Conservation (phyloP, 768 basidiomycete genomes). For the Kwoniella sp. region DNA sequence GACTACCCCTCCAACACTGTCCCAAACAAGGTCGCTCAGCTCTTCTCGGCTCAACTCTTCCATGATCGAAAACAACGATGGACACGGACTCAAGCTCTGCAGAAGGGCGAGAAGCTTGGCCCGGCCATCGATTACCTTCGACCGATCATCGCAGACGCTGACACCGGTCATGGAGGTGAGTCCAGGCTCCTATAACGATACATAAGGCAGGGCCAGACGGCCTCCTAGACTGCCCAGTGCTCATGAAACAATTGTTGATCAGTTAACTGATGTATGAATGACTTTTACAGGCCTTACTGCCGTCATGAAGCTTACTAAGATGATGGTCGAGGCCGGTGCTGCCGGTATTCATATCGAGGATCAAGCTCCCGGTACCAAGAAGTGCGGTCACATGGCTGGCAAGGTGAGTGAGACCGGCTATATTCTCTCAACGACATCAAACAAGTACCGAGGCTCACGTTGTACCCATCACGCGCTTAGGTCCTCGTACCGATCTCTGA, state of each 20-base stretch:
- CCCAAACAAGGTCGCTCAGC: slow-evolving; percentile 96
- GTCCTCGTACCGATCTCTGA: slow-evolving; percentile 96
- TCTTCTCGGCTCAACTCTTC: slow-evolving; percentile 98
- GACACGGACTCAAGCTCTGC: slow-evolving; percentile 40
- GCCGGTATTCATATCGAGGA: slow-evolving; percentile 98
- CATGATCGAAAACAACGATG: slow-evolving; percentile 93
- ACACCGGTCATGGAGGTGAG: slow-evolving; percentile 83
- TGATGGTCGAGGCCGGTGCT: slow-evolving; percentile 98
- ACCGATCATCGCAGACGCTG: slow-evolving; percentile 93
- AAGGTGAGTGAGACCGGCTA: slow-evolving; percentile 53
- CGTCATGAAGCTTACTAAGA: slow-evolving; percentile 96
- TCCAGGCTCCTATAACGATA: not conserved
- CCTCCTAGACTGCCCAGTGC: too few species aligned
- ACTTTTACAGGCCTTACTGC: slow-evolving; percentile 76
- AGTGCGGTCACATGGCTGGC: slow-evolving; percentile 61
- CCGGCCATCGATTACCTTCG: slow-evolving; percentile 80
- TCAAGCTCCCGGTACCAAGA: slow-evolving; percentile 96
- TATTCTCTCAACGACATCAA: not conserved
- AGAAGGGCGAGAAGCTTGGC: slow-evolving; percentile 64
- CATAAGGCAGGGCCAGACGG: too few species aligned
- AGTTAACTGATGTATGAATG: not conserved
- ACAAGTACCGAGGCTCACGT: slow-evolving; percentile 59
- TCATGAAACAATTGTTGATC: too few species aligned
- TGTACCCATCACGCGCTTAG: slow-evolving; percentile 59
- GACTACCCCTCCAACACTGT: slow-evolving; percentile 99